A percentile compares a stretch with the other conserved stretches of the same genome.
Conservation (phyloP, 805 yeast species). For the Sugiyamaella valdiviana region DNA sequence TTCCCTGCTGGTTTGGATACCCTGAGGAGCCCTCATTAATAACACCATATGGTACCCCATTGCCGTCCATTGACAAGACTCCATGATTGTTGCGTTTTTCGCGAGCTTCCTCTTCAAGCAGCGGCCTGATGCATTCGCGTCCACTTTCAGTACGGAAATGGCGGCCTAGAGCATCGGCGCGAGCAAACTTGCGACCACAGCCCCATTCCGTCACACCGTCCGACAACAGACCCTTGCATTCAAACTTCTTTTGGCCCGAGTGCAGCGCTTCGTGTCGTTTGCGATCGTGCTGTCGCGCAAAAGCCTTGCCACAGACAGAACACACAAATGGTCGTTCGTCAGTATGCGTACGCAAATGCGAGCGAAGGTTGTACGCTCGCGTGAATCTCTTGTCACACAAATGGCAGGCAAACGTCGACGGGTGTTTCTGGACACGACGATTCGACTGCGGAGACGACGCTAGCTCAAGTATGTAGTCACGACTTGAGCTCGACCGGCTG, state of each 20-base stretch:
- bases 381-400: constrained; percentile 84
- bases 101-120: constrained; percentile 49
- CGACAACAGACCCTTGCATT: constrained; percentile 54
- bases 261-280: constrained; percentile 73
- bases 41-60: background rate
- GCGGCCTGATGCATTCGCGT: constrained; percentile 57
- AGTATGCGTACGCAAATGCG: constrained; percentile 85
- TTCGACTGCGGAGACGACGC: constrained; percentile 52
- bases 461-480: constrained; percentile 60
- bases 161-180: constrained; percentile 71
- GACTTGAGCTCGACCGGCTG: constrained; percentile 8
- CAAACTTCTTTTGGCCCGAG: constrained; percentile 62
- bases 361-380: constrained; percentile 85
- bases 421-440: constrained; percentile 61
- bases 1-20: too few species aligned
- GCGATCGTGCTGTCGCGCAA: constrained; percentile 73
- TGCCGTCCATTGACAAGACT: background rate
- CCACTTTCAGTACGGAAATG: constrained; percentile 76
- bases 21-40: background rate
- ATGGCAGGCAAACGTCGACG: constrained; percentile 68
- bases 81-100: constrained; percentile 1
- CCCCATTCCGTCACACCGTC: constrained; percentile 65
- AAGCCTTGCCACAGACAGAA: constrained; percentile 54
- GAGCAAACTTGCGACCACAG: constrained; percentile 64
- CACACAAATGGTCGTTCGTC: constrained; percentile 67